A percentile compares a stretch with the other conserved stretches of the same genome.
Evolutionary conservation across 306 rosid species (phyloP).

Genomic region (Rosa chinensis): DNA sequence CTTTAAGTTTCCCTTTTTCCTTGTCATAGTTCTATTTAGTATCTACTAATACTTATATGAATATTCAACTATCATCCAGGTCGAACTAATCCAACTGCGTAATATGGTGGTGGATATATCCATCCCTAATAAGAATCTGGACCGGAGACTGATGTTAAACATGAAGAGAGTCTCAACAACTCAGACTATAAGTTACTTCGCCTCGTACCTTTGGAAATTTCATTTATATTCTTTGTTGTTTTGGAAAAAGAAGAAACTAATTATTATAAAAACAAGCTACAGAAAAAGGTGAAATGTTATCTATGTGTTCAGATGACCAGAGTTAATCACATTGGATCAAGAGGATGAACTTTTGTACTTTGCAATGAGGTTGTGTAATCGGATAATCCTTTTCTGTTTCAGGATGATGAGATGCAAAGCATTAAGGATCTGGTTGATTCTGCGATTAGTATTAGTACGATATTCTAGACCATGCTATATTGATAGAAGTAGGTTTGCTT

Average conservation of each 20-base stretch:
- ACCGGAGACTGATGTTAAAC: too few relatives aligned
- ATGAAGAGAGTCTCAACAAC: not conserved
- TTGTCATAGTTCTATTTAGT: too few relatives aligned
- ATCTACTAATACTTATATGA: too few relatives aligned
- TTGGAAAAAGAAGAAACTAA: not conserved
- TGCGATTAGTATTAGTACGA: conserved; percentile 25
- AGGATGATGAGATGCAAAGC: conserved; percentile 56
- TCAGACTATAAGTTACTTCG: conserved; percentile 33
- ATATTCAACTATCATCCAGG: too few relatives aligned
- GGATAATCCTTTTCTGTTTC: conserved; percentile 9
- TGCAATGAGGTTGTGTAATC: not conserved
- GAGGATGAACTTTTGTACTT: not conserved
- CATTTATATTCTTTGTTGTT: not conserved
- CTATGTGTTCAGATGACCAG: not conserved
- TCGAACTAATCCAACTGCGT: too few relatives aligned
- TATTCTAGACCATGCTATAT: too few relatives aligned
- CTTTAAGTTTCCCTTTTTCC: too few relatives aligned
- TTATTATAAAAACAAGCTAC: not conserved
- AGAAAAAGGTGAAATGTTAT: not conserved
- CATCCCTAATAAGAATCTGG: too few relatives aligned
- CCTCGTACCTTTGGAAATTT: not conserved
- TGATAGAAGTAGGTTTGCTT: too few relatives aligned
- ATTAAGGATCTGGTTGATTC: conserved; percentile 38
- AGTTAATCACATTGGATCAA: not conserved
- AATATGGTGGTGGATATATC: too few relatives aligned